These are phyloP conservation scores for Meira miltonrushii DNA, from an alignment of 1,284 basidiomycete genomes.

Conservation along the genomic window DNA sequence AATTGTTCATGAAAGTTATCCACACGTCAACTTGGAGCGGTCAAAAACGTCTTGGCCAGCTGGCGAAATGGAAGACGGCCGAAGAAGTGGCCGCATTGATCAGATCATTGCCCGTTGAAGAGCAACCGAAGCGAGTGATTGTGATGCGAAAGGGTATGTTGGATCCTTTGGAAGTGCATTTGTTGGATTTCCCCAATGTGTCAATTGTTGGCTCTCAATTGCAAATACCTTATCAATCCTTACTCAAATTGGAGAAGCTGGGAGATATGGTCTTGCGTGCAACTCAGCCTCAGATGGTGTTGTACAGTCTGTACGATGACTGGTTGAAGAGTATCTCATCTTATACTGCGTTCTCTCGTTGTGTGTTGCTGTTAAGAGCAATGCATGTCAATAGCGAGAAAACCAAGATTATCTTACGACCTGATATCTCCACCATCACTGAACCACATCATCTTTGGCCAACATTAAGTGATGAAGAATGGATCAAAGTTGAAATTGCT, in stretches of 20 bases:
- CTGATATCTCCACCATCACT: constrained; percentile 68
- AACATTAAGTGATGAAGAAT: constrained; percentile 86
- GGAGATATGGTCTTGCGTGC: constrained; percentile 95
- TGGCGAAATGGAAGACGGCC: constrained; percentile 99
- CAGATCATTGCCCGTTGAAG: constrained; percentile 93
- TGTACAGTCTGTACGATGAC: constrained; percentile 97
- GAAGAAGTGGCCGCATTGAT: constrained; percentile 99
- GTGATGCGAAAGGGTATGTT: constrained; percentile 99
- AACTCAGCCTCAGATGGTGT: constrained; percentile 97
- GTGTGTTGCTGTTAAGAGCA: constrained; percentile 89
- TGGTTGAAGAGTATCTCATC: constrained; percentile 99
- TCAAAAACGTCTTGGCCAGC: constrained; percentile 97
- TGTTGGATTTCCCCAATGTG: constrained; percentile 98
- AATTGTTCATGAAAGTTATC: constrained; percentile 97
- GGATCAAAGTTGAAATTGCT: constrained; percentile 99
- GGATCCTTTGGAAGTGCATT: constrained; percentile 80
- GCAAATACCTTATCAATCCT: constrained; percentile 97
- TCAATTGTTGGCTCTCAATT: constrained; percentile 99
- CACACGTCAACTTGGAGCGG: constrained; percentile 99
- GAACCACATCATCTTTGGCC: constrained; percentile 98
- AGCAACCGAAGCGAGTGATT: constrained; percentile 99
- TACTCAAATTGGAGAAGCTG: constrained; percentile 99
- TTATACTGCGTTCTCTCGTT: constrained; percentile 96
- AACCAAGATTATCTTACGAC: constrained; percentile 66
- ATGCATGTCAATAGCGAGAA: constrained; percentile 99